These are phyloP conservation scores for Nakazawaea ishiwadae DNA, from an alignment of 805 yeast species.

Conservation along the genomic window DNA sequence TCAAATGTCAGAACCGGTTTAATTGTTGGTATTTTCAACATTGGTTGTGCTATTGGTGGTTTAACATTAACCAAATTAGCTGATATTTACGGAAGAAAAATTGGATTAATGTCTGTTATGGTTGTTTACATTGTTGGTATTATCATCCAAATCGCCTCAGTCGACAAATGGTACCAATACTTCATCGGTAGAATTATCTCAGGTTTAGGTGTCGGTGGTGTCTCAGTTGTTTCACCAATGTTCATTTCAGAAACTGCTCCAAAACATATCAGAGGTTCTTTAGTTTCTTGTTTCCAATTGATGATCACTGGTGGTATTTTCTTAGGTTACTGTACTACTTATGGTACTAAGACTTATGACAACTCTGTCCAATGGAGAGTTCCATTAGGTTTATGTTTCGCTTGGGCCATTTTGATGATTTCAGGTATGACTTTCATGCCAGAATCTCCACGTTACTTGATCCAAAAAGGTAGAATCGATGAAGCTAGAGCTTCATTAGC, in stretches of 20 bases:
- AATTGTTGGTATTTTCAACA: slow-evolving; percentile 48
- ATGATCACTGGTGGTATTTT: slow-evolving; percentile 56
- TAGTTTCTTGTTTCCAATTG: slow-evolving; percentile 56
- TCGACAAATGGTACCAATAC: slow-evolving; percentile 45
- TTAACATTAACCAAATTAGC: slow-evolving; percentile 41
- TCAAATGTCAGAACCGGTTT: slow-evolving; percentile 47
- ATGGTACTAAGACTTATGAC: slow-evolving; percentile 42
- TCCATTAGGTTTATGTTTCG: slow-evolving; percentile 45
- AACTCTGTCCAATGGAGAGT: slow-evolving; percentile 50
- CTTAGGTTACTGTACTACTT: slow-evolving; percentile 51
- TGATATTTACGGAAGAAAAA: slow-evolving; percentile 48
- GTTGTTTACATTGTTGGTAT: slow-evolving; percentile 45
- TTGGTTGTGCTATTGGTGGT: slow-evolving; percentile 60
- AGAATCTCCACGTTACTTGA: slow-evolving; percentile 66
- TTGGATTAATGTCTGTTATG: slow-evolving; percentile 39
- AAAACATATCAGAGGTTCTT: slow-evolving; percentile 52
- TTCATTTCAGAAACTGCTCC: slow-evolving; percentile 57
- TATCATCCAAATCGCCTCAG: slow-evolving; percentile 43
- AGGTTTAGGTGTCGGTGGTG: slow-evolving; percentile 39
- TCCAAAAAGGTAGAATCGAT: slow-evolving; percentile 47
- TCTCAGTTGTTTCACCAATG: slow-evolving; percentile 37
- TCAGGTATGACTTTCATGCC: slow-evolving; percentile 59
- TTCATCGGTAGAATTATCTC: slow-evolving; percentile 46
- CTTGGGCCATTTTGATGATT: slow-evolving; percentile 47
- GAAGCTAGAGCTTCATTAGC: slow-evolving; percentile 51